These are phyloP conservation scores for Poa pratensis DNA, from an alignment of 176 grass and related monocot genomes.

Conservation along the genomic window DNA sequence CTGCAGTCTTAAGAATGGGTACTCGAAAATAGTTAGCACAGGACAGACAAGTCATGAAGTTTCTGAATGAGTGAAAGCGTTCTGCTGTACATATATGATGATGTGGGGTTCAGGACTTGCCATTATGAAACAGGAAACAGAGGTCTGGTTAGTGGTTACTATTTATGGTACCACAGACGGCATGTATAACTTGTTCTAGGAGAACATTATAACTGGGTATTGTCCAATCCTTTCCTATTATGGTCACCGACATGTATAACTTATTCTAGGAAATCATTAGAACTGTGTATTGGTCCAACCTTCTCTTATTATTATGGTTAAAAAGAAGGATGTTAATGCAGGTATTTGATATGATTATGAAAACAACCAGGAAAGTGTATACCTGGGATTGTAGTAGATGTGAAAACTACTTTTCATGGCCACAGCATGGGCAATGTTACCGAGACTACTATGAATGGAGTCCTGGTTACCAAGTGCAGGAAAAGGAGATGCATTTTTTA, in stretches of 20 bases:
- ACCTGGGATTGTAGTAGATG: slow-evolving; percentile 91
- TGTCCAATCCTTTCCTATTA: slow-evolving; percentile 19
- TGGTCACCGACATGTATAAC: neutral
- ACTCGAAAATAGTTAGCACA: slow-evolving; percentile 22
- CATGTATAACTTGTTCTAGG: slow-evolving; percentile 27
- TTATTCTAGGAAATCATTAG: neutral
- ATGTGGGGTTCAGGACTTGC: neutral
- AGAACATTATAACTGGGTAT: neutral
- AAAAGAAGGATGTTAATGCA: neutral
- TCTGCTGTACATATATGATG: neutral
- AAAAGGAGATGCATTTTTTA: slow-evolving; percentile 49
- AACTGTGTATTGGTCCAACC: slow-evolving; percentile 1
- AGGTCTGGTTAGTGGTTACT: neutral
- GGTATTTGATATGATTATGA: neutral
- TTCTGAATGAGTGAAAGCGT: neutral
- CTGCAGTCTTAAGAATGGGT: neutral
- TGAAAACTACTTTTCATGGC: slow-evolving; percentile 69
- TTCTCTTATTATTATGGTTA: neutral
- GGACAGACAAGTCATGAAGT: slow-evolving; percentile 8
- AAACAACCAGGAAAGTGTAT: slow-evolving; percentile 11
- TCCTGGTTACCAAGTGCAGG: slow-evolving; percentile 41
- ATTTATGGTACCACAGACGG: neutral
- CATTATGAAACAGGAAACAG: neutral
- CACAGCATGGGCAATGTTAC: slow-evolving; percentile 57
- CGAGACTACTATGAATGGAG: slow-evolving; percentile 43